Evolutionary conservation across 1,284 basidiomycete species (phyloP).

Genomic region (Lentinula novae-zelandiae): DNA sequence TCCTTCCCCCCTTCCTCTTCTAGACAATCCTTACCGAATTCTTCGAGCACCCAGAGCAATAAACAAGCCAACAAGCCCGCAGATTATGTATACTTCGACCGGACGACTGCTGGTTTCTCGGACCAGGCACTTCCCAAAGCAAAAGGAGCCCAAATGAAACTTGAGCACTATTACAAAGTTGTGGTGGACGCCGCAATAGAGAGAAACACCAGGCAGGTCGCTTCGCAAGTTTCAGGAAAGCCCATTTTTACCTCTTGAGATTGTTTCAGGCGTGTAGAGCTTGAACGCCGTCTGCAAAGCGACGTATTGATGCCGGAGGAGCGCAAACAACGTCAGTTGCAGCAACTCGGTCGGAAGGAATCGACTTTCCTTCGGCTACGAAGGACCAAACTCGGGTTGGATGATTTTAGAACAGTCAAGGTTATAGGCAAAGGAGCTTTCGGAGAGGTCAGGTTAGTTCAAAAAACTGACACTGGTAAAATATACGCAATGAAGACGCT

Average conservation of each 20-base stretch:
- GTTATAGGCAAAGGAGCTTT: constrained; percentile 96
- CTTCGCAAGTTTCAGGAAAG: neutral
- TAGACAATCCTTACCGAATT: neutral
- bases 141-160: constrained; percentile 85
- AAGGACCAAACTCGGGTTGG: constrained; percentile 83
- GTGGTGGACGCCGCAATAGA: constrained; percentile 90
- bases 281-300: constrained; percentile 73
- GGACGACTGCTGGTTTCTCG: constrained; percentile 66
- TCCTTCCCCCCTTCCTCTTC: neutral
- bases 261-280: constrained; percentile 67
- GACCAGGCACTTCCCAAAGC: constrained; percentile 77
- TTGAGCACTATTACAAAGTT: constrained; percentile 91
- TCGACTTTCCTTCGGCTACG: constrained; percentile 70
- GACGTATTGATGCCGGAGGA: constrained; percentile 70
- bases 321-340: constrained; percentile 76
- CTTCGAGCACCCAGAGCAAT: neutral
- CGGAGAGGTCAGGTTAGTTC: constrained; percentile 88
- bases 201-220: constrained; percentile 74
- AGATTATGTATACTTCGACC: constrained; percentile 86
- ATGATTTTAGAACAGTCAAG: constrained; percentile 90
- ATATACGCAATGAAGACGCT: constrained; percentile 99
- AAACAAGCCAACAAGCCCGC: constrained; percentile 22
- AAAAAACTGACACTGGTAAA: constrained; percentile 76
- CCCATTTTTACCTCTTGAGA: neutral
- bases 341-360: constrained; percentile 81